Base-by-base conservation (phyloP, 345 rosid genomes). In the Firmiana major region DNA sequence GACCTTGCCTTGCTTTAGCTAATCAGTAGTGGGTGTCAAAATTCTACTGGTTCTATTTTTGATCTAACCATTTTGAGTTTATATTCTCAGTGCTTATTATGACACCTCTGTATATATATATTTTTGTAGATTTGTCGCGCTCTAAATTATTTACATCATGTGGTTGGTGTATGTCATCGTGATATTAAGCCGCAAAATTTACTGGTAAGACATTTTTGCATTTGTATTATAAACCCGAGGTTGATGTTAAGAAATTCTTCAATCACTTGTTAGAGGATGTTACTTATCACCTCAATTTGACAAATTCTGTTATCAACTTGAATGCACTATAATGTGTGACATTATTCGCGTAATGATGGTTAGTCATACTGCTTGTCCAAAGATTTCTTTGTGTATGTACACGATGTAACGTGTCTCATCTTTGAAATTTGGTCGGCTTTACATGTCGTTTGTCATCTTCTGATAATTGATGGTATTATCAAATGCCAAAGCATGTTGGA, bases 171-270 rank as follows among this genome's bases (percentile, higher is more conserved):
- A 68, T 94, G 97, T 75, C 99, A 96, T 78, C 98, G 99, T 70
- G 99, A 96, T 86, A 92, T 96, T 79, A 96, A 94, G 89, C 99
- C 99, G 22, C 98, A 94, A 82, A 96, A 96, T 85, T 83, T 96
- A 82, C 80, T 96, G 95, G 99, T 96, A 87, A 83, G 90, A 24
- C 62, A 63, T 80, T 38, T 62, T 77, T 78, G 57, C 73, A 26
- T 45, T 57, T 77, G 76, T 46, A 58, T 48, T 38, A 24, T 75
- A 10, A 7, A 31, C 31, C 17, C 6, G 17, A 58, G 59, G 16
- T 38, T 58, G 58, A 73, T 66, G 42, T 28, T 16, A 48, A 26
- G 45, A 49, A 17, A 17, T 57, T 8, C 9, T 57, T 21, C 13
- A 51, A 16, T 70, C 19, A 17, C 7, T 45, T 43, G 58, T 48